Evolutionary conservation across 306 rosid genomes (phyloP).

Genomic region (Castanospermum australe): DNA sequence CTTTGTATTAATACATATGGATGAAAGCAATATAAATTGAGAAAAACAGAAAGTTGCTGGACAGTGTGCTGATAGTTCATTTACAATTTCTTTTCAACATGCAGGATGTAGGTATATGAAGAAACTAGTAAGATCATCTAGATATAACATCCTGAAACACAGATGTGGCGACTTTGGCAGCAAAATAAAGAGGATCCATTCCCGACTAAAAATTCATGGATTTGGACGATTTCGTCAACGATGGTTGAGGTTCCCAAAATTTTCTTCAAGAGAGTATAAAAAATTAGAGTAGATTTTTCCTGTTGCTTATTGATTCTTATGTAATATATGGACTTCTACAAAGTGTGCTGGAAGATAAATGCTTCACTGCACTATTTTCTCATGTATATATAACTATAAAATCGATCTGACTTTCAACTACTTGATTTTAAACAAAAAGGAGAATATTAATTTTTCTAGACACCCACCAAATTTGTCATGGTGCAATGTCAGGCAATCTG

Average conservation of each 20-base stretch:
- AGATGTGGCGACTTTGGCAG: conserved; percentile 53
- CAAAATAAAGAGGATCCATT: conserved; percentile 60
- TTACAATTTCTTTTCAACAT: conserved; percentile 22
- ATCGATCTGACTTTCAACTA: background rate
- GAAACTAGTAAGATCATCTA: conserved; percentile 50
- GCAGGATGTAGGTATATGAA: conserved; percentile 49
- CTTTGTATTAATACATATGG: background rate
- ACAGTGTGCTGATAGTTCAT: conserved; percentile 3
- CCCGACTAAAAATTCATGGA: conserved; percentile 66
- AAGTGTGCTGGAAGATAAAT: background rate
- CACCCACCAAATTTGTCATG: background rate
- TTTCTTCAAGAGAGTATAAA: conserved; percentile 53
- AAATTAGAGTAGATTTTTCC: conserved; percentile 47
- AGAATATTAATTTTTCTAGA: background rate
- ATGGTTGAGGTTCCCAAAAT: conserved; percentile 73
- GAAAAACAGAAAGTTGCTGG: background rate
- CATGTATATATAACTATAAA: background rate
- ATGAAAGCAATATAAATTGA: background rate
- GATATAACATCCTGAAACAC: conserved; percentile 45
- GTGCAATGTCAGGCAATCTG: background rate
- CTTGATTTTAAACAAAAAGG: conserved; percentile 23
- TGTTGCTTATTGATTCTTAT: background rate
- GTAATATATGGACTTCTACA: conserved; percentile 15
- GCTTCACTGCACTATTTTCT: background rate
- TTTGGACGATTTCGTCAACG: conserved; percentile 64